Percentiles rank a stretch among this genome's conserved stretches.
Conservation (phyloP, 441 rosid genomes). For the Populus trichocarpa region DNA sequence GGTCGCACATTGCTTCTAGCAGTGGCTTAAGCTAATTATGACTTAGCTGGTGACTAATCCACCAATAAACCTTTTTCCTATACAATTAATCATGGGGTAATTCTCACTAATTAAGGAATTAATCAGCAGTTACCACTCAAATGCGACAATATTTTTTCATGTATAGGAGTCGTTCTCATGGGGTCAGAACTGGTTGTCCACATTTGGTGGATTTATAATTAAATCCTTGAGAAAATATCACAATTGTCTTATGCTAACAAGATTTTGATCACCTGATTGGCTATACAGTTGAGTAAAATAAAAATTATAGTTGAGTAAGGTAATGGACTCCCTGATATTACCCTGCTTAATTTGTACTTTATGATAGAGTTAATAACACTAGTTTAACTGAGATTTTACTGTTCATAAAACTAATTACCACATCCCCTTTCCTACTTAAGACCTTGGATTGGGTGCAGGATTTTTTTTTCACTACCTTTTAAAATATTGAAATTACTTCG, state of each 20-base stretch:
- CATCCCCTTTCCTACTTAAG: neutral
- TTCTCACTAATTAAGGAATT: neutral
- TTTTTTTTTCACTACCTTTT: no score
- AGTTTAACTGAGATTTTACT: neutral
- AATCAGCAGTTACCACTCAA: neutral
- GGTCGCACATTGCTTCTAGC: neutral
- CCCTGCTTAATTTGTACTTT: neutral
- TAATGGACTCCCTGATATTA: no score
- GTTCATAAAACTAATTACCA: neutral
- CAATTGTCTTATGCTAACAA: neutral
- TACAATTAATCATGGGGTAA: neutral
- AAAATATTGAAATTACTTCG: no score
- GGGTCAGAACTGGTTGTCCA: constrained; percentile 3
- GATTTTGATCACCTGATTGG: neutral
- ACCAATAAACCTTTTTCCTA: neutral
- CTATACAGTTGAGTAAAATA: neutral
- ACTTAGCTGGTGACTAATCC: neutral
- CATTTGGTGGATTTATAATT: neutral
- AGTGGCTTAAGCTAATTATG: neutral
- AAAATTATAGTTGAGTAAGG: no score
- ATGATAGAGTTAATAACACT: neutral
- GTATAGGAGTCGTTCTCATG: neutral
- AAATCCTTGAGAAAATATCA: neutral
- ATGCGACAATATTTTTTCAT: neutral
- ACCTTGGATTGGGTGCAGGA: no score